Base-by-base conservation (phyloP, 2,329 filamentous ascomycete species). In the Zymoseptoria crescenta region DNA sequence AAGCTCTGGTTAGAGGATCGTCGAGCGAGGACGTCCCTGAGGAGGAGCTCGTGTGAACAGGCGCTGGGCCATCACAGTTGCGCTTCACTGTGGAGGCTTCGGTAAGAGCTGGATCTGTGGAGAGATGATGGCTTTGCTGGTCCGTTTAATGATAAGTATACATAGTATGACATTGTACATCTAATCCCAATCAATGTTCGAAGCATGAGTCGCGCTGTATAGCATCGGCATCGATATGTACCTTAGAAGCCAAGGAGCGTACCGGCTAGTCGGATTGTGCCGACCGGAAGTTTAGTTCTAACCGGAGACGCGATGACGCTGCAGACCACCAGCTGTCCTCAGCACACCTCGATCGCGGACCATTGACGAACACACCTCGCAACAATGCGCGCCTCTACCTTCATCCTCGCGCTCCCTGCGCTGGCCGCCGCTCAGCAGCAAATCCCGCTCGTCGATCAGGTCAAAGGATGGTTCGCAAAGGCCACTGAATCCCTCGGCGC, bases 371-470 rank as follows among this genome's bases (percentile, higher is more conserved):
- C 24, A 51, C 16, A 6, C 48, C 35, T 41, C 54, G 27, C 49
- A 60, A 76, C 62, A 65, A 80, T 85, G 82, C 81, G 80, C 74
- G 73, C 82, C 73, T 76, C 79, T 57, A 67, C 80, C 58, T 70
- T 82, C 64, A 69, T 81, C 53, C 73, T 84, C 68, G 75, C 78
- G 73, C 74, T 80, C 51, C 79, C 81, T 61, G 77, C 79, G 63
- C 71, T 79, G 54, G 73, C 77, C 27, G 67, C 74, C 62, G 82
- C 82, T 54, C 79, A 85, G 71, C 77, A 83, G 67, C 83, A 86
- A 70, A 72, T 81, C 49, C 82, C 83, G 35, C 74, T 89, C 67
- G 75, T 88, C 62, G 83, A 85, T 70, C 83, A 84, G 72, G 73
- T 83, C 56, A 80, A 80, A 68, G 77, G 78, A 61, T 82, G 77